Conservation (phyloP, 140 eudicot genomes). For the Ambrosia hybrid region DNA sequence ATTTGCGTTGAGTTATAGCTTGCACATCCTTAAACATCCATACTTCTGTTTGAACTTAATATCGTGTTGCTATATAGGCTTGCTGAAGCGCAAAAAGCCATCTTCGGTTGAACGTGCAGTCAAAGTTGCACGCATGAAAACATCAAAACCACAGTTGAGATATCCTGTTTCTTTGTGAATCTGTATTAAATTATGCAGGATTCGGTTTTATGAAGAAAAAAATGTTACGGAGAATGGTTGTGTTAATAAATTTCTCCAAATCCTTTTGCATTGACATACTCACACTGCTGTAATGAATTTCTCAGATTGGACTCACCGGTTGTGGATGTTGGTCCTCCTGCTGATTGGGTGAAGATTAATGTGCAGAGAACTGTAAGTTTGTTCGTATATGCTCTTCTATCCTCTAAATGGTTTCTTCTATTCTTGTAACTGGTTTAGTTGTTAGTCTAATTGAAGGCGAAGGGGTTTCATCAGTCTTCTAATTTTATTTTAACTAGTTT, state of each 20-base stretch:
- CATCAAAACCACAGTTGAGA: slow-evolving; percentile 72
- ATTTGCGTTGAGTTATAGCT: not conserved
- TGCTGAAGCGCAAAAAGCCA: slow-evolving; percentile 74
- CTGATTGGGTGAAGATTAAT: slow-evolving; percentile 95
- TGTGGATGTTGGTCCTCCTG: slow-evolving; percentile 84
- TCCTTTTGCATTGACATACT: slow-evolving; percentile 5
- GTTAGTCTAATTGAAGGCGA: not conserved
- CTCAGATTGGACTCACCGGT: slow-evolving; percentile 65
- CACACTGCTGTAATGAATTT: slow-evolving; percentile 19
- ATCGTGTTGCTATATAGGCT: slow-evolving; percentile 40
- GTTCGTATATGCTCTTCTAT: not conserved
- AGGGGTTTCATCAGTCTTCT: not conserved
- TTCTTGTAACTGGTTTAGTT: not conserved
- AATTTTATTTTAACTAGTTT: slow-evolving; percentile 3
- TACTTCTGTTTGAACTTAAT: slow-evolving; percentile 1
- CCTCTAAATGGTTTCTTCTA: not conserved
- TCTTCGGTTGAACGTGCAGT: slow-evolving; percentile 63
- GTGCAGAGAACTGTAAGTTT: slow-evolving; percentile 79
- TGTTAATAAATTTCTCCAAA: not conserved
- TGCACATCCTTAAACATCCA: not conserved
- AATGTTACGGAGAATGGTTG: too few relatives aligned
- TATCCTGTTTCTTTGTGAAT: slow-evolving; percentile 21
- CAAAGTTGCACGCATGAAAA: slow-evolving; percentile 56
- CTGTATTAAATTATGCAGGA: too few relatives aligned
- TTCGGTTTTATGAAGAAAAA: too few relatives aligned